These are phyloP conservation scores for Gaertneriomyces semiglobifer DNA, from an alignment of 192 early-diverging fungal genomes.

Conservation along the genomic window DNA sequence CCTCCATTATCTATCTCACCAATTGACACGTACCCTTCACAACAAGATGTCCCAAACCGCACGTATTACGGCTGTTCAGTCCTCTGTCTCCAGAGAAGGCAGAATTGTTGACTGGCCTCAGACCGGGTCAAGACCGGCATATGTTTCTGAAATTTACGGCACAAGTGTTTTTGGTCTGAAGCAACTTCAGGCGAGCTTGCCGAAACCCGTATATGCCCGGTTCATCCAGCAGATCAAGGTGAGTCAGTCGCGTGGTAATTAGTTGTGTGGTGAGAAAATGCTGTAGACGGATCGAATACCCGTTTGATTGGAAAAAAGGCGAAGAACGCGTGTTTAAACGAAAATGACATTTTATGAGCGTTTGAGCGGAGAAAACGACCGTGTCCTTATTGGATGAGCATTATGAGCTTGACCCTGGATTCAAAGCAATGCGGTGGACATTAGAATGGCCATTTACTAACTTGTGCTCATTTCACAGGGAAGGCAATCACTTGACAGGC, in stretches of 20 bases:
- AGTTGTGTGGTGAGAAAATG: too few relatives aligned
- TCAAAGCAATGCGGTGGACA: neutral
- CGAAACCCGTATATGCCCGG: constrained; percentile 91
- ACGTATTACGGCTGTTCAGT: constrained; percentile 55
- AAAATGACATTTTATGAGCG: neutral
- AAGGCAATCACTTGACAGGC: constrained; percentile 80
- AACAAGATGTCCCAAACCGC: constrained; percentile 36
- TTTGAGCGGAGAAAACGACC: neutral
- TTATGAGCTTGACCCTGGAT: too few relatives aligned
- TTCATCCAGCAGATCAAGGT: constrained; percentile 89
- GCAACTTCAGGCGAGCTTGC: constrained; percentile 81
- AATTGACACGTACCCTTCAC: too few relatives aligned
- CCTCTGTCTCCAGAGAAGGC: constrained; percentile 59
- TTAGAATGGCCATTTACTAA: neutral
- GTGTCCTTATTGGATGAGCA: too few relatives aligned
- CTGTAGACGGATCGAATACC: too few relatives aligned
- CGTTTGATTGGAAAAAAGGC: too few relatives aligned
- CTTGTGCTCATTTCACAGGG: constrained; percentile 50
- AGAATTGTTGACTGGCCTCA: constrained; percentile 79
- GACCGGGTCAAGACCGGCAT: constrained; percentile 66
- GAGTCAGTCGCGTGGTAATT: neutral
- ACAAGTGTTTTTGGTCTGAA: constrained; percentile 92
- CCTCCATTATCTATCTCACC: too few relatives aligned
- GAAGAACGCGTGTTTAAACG: too few relatives aligned
- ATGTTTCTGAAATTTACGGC: constrained; percentile 88